Evolutionary conservation across 2,329 filamentous ascomycete species (phyloP).

Genomic region (Juglanconis sp.): DNA sequence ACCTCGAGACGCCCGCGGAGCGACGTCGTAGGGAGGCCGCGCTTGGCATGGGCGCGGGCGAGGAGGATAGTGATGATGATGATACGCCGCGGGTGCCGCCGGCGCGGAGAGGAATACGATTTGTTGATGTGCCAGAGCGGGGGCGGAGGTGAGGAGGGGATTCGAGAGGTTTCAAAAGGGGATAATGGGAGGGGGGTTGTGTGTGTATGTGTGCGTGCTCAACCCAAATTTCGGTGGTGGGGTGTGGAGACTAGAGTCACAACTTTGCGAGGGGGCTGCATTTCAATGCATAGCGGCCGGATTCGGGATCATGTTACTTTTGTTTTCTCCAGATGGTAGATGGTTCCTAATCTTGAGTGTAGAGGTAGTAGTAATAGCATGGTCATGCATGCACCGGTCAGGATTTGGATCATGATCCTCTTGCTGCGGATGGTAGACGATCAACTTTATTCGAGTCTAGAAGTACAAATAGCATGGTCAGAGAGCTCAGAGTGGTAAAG

Average conservation of each 20-base stretch:
- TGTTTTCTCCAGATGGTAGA: background rate
- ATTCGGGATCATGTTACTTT: background rate
- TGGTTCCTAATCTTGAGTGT: background rate
- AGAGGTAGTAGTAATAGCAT: no score
- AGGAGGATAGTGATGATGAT: conserved; percentile 55
- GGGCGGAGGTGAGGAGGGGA: conserved; percentile 16
- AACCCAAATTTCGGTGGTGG: no score
- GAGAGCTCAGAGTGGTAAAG: no score
- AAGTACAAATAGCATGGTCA: background rate
- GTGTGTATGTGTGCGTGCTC: no score
- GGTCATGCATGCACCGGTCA: no score
- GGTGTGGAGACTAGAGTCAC: background rate
- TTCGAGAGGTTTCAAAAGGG: no score
- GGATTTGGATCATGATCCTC: no score
- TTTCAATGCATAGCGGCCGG: background rate
- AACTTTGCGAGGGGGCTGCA: background rate
- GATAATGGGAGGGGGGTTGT: no score
- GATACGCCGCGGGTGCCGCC: conserved; percentile 52
- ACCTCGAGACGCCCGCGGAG: conserved; percentile 70
- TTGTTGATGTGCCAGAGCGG: conserved; percentile 46
- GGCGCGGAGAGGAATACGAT: conserved; percentile 55
- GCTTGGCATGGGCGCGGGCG: conserved; percentile 52
- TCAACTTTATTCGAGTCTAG: background rate
- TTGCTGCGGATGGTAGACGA: no score
- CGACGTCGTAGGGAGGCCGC: conserved; percentile 70